These are phyloP conservation scores for Papiliotrema terrestris DNA, from an alignment of 1,284 basidiomycete genomes.

Conservation along the genomic window DNA sequence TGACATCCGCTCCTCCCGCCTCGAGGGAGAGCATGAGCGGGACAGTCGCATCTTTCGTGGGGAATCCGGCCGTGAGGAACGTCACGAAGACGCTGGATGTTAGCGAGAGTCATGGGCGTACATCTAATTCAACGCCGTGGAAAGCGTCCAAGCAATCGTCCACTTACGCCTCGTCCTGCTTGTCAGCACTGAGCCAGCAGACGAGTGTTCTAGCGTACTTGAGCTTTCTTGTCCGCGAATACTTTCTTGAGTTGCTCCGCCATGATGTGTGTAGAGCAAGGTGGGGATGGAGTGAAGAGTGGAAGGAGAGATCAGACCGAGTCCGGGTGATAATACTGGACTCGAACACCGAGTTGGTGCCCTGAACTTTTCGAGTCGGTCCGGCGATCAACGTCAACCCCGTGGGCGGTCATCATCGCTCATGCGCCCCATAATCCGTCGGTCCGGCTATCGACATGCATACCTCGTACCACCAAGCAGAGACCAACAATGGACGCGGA, in stretches of 20 bases:
- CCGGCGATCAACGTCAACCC: background rate
- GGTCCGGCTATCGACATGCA: background rate
- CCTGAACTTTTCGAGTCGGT: background rate
- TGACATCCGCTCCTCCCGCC: conserved; percentile 87
- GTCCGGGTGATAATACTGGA: background rate
- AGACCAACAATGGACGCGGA: no score
- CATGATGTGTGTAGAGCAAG: conserved; percentile 53
- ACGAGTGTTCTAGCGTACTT: conserved; percentile 52
- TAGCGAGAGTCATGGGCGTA: background rate
- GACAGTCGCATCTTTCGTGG: conserved; percentile 72
- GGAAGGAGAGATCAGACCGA: background rate
- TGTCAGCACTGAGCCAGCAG: background rate
- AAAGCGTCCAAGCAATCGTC: background rate
- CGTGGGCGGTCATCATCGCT: no score
- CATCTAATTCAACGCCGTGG: conserved; percentile 17
- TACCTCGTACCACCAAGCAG: no score
- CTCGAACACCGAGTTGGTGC: background rate
- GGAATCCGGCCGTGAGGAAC: conserved; percentile 90
- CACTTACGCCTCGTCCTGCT: conserved; percentile 40
- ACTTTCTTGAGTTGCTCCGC: conserved; percentile 66
- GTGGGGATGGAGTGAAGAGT: background rate
- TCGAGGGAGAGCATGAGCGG: conserved; percentile 87
- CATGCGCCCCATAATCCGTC: background rate
- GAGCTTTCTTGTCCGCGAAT: conserved; percentile 66
- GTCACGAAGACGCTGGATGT: conserved; percentile 69